Percentiles rank a stretch among this genome's conserved stretches.
Conservation (phyloP, 2,329 filamentous ascomycete species). For the Colletotrichum destructivum region DNA sequence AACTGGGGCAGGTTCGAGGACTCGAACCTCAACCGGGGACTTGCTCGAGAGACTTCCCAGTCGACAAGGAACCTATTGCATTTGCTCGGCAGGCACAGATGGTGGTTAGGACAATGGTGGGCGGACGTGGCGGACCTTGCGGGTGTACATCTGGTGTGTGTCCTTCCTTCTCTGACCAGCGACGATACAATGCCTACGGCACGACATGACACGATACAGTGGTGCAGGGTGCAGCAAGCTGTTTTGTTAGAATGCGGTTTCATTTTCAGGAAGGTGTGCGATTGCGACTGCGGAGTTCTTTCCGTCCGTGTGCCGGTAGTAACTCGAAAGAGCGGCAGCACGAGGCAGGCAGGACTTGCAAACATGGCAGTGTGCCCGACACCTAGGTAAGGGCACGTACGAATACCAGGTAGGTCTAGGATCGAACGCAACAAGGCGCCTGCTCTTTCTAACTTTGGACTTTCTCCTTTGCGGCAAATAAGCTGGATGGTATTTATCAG, state of each 20-base stretch:
- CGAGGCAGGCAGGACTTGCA: neutral
- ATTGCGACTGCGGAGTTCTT: slow-evolving; percentile 35
- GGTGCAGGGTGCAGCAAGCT: slow-evolving; percentile 30
- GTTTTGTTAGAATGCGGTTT: slow-evolving; percentile 30
- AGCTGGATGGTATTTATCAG: slow-evolving; percentile 1
- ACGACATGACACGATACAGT: slow-evolving; percentile 24
- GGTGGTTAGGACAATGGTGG: neutral
- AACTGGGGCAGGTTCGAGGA: neutral
- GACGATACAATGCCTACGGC: slow-evolving; percentile 12
- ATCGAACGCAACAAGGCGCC: neutral
- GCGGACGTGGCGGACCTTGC: neutral
- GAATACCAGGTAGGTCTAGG: neutral
- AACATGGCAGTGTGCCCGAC: neutral
- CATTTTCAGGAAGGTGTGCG: slow-evolving; percentile 35
- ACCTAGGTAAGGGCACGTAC: neutral
- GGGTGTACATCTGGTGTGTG: neutral
- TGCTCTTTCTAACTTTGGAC: neutral
- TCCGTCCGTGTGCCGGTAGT: slow-evolving; percentile 10
- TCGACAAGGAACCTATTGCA: slow-evolving; percentile 18
- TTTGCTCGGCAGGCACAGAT: slow-evolving; percentile 33
- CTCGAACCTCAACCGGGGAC: neutral
- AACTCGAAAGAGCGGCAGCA: slow-evolving; percentile 1
- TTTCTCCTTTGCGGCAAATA: neutral
- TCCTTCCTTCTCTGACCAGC: neutral
- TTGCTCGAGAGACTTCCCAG: slow-evolving; percentile 4